phyloP scores from a whole-genome alignment of 441 rosid genomes.

The Erodium moschatum region DNA sequence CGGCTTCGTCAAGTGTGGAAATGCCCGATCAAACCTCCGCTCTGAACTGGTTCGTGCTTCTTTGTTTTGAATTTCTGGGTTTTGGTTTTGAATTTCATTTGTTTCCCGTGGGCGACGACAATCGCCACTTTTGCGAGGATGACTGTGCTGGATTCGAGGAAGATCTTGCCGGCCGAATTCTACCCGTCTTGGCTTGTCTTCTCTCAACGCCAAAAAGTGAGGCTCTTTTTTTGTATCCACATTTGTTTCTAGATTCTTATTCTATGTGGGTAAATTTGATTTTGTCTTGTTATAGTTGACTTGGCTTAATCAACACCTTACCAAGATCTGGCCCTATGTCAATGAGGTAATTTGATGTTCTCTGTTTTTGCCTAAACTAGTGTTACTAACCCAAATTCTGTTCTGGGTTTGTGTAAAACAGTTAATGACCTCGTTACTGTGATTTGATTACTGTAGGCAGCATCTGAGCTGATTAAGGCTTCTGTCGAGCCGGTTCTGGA shows the following conservation, averaged over 20 bases:
- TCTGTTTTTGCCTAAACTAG: background rate
- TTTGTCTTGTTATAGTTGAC: constrained; percentile 42
- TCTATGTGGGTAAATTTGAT: constrained; percentile 21
- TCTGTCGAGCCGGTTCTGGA: constrained; percentile 88
- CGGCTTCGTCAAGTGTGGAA: constrained; percentile 64
- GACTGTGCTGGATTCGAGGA: constrained; percentile 83
- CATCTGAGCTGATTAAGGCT: constrained; percentile 75
- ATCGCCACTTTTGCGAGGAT: constrained; percentile 88
- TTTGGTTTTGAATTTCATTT: background rate
- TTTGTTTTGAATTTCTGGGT: background rate
- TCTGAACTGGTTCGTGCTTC: constrained; percentile 49
- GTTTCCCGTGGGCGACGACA: constrained; percentile 47
- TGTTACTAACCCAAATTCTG: background rate
- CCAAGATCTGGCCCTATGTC: constrained; percentile 96
- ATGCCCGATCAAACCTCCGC: constrained; percentile 71
- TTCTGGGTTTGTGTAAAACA: background rate
- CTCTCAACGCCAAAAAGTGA: constrained; percentile 80
- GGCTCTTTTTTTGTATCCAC: no score
- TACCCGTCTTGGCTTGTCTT: constrained; percentile 98
- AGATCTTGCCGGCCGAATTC: constrained; percentile 62
- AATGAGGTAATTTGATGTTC: constrained; percentile 40
- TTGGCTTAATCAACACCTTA: constrained; percentile 79
- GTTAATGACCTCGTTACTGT: constrained; percentile 4
- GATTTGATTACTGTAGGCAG: constrained; percentile 46
- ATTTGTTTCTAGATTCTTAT: background rate